Evolutionary conservation across 306 rosid genomes (phyloP).

Genomic region (Quercus wislizeni): DNA sequence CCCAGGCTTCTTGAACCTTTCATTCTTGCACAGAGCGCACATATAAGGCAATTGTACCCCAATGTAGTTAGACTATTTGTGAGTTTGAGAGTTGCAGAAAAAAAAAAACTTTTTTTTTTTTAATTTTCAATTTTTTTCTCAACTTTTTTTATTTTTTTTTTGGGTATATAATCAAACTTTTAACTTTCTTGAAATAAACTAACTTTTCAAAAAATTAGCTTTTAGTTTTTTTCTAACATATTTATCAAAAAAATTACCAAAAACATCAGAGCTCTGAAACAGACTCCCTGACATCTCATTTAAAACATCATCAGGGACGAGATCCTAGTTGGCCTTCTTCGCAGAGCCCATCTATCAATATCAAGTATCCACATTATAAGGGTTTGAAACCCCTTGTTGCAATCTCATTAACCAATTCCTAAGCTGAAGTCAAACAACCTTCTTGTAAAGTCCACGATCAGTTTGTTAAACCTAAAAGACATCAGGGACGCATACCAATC

Average conservation of each 20-base stretch:
- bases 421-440: constrained; percentile 62
- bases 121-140: too few relatives aligned
- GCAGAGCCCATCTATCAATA: constrained; percentile 67
- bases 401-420: constrained; percentile 62
- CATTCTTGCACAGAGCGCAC: constrained; percentile 53
- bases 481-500: constrained; percentile 83
- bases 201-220: too few relatives aligned
- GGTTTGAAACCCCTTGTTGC: constrained; percentile 61
- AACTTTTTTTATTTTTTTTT: too few relatives aligned
- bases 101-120: too few relatives aligned
- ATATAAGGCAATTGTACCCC: constrained; percentile 75
- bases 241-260: too few relatives aligned
- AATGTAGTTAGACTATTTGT: constrained; percentile 50
- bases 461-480: constrained; percentile 67
- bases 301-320: constrained; percentile 35
- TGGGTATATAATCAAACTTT: too few relatives aligned
- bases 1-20: constrained; percentile 55
- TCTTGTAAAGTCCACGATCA: constrained; percentile 79
- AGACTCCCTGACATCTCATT: constrained; percentile 61
- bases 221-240: too few relatives aligned
- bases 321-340: constrained; percentile 54
- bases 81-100: too few relatives aligned
- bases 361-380: constrained; percentile 57
- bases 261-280: too few relatives aligned
- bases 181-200: too few relatives aligned